Evolutionary conservation across 257 asterid genomes (phyloP), one percentile per base, ranked within the genome.

Genomic region (Petrea volubilis): DNA sequence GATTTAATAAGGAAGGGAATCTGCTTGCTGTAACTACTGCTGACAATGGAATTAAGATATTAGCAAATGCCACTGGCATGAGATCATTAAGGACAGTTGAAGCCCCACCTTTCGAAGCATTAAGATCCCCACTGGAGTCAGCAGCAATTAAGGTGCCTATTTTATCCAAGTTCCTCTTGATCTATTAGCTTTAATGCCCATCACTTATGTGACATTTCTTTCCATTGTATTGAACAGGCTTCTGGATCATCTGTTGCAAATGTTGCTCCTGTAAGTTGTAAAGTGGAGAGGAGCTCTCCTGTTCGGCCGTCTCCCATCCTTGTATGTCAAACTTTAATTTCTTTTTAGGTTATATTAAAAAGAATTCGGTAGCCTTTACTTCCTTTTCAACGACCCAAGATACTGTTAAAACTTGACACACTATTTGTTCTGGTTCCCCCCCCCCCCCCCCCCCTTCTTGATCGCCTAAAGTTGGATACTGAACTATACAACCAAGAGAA

Each of bases 221-320:
- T 59, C 55, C 61, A 15, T 72, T 75, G 53, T 49, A 27, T 63
- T 74, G 50, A 41, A 79, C 92, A 94, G 99, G 96, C 74, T 79
- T 81, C 99, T 23, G 98, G 92, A 47, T 60, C 98, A 76, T 70
- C 96, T 69, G 89, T 83, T 74, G 78, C 92, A 70, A 92, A 79
- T 85, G 88, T 81, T 28, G 71, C 97, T 70, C 97, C 97, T 68
- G 82, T 86, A 47, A 86, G 80, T 73, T 85, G 87, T 72, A 95
- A 95, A 83, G 95, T 91, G 51, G 99, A 95, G 79, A 85, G 98
- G 75, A 90, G 95, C 88, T 95, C 99, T 56, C 99, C 99, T 78
- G 97, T 77, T 60, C 85, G 98, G 87, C 96, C 96, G 46, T 80
- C 96, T 69, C 94, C 92, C 61, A 81, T 90, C 74, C 88, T 78